A percentile compares a stretch with the other conserved stretches of the same genome.
These are phyloP conservation scores for Chrysanthemum lavandulifolium DNA, from an alignment of 129 eudicot species.

Conservation along the genomic window DNA sequence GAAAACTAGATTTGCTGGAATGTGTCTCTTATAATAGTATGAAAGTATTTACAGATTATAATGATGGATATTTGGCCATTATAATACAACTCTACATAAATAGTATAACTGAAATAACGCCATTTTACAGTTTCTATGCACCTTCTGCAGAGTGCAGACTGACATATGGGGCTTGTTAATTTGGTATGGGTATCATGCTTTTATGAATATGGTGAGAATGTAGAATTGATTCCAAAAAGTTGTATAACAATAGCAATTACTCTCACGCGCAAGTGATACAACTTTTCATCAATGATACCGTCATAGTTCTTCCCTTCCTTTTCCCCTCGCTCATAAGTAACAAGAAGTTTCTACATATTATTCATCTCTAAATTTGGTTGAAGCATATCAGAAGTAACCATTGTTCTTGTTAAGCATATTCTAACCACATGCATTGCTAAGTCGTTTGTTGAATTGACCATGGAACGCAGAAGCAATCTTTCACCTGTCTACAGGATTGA, in stretches of 20 bases:
- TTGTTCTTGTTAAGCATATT: too few species aligned
- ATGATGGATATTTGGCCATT: not conserved
- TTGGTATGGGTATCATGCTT: not conserved
- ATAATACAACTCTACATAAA: not conserved
- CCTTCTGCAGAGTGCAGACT: conserved; percentile 11
- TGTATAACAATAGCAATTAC: not conserved
- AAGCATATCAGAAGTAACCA: not conserved
- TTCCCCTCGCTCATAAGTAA: too few species aligned
- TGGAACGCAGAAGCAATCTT: too few species aligned
- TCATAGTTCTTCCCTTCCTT: too few species aligned
- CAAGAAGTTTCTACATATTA: not conserved
- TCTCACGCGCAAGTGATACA: too few species aligned
- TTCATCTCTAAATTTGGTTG: not conserved
- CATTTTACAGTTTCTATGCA: not conserved
- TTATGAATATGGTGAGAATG: not conserved
- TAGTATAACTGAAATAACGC: not conserved
- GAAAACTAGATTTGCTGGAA: too few species aligned
- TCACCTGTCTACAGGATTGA: too few species aligned
- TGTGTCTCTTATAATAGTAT: not conserved
- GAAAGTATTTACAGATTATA: not conserved
- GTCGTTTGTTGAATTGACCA: too few species aligned
- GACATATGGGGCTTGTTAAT: conserved; percentile 6
- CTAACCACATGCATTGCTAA: too few species aligned
- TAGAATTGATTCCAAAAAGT: too few species aligned
- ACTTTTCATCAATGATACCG: too few species aligned